These are phyloP conservation scores for Fraxinus cuspidata DNA, from an alignment of 257 asterid species.

Conservation along the genomic window DNA sequence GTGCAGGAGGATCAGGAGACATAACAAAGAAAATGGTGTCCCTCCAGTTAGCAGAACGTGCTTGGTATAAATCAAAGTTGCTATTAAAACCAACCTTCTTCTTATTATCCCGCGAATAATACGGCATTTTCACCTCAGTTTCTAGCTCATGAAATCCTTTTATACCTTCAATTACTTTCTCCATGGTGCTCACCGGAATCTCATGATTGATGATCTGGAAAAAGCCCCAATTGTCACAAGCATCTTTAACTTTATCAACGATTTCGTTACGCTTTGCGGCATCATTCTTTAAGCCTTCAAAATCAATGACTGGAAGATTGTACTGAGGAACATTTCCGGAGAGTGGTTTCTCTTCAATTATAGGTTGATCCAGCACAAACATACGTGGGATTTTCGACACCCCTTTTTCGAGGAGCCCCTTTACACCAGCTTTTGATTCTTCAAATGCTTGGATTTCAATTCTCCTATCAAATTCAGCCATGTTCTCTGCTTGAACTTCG, in stretches of 20 bases:
- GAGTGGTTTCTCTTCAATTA: background rate
- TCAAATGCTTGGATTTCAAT: slow-evolving; percentile 5
- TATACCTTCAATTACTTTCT: background rate
- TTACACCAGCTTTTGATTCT: slow-evolving; percentile 14
- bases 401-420: slow-evolving; percentile 13
- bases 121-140: background rate
- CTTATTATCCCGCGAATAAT: too few relatives aligned
- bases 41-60: too few relatives aligned
- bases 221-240: background rate
- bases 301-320: background rate
- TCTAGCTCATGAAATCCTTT: background rate
- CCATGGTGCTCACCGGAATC: background rate
- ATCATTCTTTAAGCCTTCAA: background rate
- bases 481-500: background rate
- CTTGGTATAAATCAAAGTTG: too few relatives aligned
- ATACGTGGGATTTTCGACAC: slow-evolving; percentile 1
- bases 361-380: background rate
- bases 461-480: background rate
- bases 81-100: background rate
- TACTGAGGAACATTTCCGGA: background rate
- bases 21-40: too few relatives aligned
- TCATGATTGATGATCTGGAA: background rate
- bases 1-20: too few relatives aligned
- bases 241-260: background rate
- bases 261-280: background rate